phyloP scores from a whole-genome alignment of 2,329 filamentous ascomycete genomes.

The Diplodia mutila region DNA sequence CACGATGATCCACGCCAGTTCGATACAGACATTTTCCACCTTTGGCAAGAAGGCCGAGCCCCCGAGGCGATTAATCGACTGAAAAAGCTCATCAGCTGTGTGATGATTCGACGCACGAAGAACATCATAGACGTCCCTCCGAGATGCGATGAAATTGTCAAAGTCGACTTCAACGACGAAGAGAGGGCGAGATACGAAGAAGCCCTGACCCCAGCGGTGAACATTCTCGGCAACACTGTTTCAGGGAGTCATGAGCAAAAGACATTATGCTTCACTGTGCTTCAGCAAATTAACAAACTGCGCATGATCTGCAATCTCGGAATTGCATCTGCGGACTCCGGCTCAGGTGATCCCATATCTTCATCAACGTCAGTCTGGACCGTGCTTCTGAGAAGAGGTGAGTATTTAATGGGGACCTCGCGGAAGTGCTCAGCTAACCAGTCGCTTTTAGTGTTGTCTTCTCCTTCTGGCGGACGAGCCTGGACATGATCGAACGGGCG shows the following conservation, averaged over 20 bases:
- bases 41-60: not conserved
- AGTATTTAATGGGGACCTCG: too few relatives aligned
- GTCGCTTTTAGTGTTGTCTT: conserved; percentile 51
- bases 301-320: conserved; percentile 4
- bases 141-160: conserved; percentile 41
- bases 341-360: too few relatives aligned
- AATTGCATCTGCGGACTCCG: too few relatives aligned
- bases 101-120: conserved; percentile 49
- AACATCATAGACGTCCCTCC: conserved; percentile 48
- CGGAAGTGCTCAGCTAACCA: too few relatives aligned
- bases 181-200: too few relatives aligned
- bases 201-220: too few relatives aligned
- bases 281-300: not conserved
- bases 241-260: not conserved
- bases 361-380: too few relatives aligned
- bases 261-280: too few relatives aligned
- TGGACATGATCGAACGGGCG: conserved; percentile 57
- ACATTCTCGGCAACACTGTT: too few relatives aligned
- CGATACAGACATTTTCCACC: not conserved
- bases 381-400: too few relatives aligned
- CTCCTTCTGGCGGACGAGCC: conserved; percentile 55
- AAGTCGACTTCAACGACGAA: conserved; percentile 15
- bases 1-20: conserved; percentile 33
- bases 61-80: conserved; percentile 32
- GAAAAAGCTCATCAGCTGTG: conserved; percentile 37